Evolutionary conservation across 2,329 filamentous ascomycete species (phyloP).

Genomic region (Fusarium lateritium): DNA sequence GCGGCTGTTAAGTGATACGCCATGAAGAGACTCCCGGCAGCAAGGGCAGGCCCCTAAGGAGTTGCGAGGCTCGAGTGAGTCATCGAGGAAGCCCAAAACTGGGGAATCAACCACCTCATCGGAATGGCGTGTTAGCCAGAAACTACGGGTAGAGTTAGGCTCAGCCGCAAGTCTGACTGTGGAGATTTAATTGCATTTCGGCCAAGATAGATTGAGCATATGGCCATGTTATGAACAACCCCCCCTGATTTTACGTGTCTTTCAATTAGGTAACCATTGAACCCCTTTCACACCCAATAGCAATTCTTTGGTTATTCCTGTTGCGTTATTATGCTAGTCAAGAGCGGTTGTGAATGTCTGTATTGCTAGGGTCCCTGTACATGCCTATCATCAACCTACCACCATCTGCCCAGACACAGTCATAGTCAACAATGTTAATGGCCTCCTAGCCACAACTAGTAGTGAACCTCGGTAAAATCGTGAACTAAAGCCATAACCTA

Average conservation of each 20-base stretch:
- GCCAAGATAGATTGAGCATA: not conserved
- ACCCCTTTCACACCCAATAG: no score
- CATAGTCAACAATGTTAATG: not conserved
- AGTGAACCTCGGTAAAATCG: not conserved
- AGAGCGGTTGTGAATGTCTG: no score
- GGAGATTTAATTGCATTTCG: not conserved
- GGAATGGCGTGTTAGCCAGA: not conserved
- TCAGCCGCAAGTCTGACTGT: not conserved
- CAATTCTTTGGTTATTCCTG: no score
- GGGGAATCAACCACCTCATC: not conserved
- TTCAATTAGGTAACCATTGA: no score
- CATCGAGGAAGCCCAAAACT: not conserved
- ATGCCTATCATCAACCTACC: no score
- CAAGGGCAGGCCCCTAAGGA: not conserved
- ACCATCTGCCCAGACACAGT: not conserved
- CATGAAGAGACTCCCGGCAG: not conserved
- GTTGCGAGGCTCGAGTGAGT: slow-evolving; percentile 1
- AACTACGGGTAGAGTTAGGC: not conserved
- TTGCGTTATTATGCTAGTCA: no score
- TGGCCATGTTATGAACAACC: no score
- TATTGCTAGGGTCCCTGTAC: no score
- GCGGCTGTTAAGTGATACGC: no score
- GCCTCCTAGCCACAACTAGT: slow-evolving; percentile 3
- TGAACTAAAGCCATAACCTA: not conserved
- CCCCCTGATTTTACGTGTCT: no score